phyloP scores from a whole-genome alignment of 495 filamentous ascomycete genomes.

The Astrocystis sublimbata region DNA sequence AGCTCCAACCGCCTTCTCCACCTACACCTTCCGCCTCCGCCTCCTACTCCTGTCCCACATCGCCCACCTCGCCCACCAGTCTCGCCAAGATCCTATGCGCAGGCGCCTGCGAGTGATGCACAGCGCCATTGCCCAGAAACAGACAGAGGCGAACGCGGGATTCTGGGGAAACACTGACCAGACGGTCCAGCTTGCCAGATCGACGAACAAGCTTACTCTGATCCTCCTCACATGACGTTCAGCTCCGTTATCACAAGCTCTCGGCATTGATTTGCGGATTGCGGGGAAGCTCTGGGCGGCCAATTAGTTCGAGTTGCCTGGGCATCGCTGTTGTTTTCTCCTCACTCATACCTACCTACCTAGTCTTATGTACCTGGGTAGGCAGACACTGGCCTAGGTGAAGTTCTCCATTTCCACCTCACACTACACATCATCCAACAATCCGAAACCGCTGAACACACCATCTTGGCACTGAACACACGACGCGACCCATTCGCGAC shows the following conservation, averaged over 20 bases:
- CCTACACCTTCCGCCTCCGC: constrained; percentile 14
- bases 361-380: too few species aligned
- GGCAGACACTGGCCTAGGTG: too few species aligned
- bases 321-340: neutral
- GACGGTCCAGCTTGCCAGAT: constrained; percentile 1
- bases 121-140: too few species aligned
- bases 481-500: neutral
- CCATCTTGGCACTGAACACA: neutral
- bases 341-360: neutral
- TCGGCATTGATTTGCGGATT: neutral
- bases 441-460: too few species aligned
- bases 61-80: too few species aligned
- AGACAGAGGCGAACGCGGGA: too few species aligned
- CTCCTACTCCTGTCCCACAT: too few species aligned
- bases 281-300: neutral
- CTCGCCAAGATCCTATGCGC: too few species aligned
- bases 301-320: neutral
- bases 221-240: neutral
- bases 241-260: constrained; percentile 11
- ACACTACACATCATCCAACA: neutral
- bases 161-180: constrained; percentile 18
- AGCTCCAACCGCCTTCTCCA: constrained; percentile 26
- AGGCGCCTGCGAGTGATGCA: constrained; percentile 5
- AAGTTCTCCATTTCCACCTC: neutral
- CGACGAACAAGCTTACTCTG: constrained; percentile 9